Conservation (phyloP, 2,329 filamentous ascomycete genomes). For the Fusarium continuum region DNA sequence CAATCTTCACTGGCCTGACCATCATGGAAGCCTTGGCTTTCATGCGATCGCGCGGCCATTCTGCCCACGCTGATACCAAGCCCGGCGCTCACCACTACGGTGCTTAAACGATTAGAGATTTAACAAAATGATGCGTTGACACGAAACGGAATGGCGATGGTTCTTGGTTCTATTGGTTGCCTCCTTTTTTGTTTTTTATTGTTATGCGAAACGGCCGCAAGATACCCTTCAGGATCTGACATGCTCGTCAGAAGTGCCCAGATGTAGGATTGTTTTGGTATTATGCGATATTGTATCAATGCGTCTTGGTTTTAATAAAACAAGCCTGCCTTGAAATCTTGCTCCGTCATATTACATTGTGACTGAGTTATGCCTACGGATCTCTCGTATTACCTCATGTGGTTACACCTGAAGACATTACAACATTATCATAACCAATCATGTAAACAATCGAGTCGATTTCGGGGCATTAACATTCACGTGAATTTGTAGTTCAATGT, state of each 20-base stretch:
- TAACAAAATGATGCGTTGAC: background rate
- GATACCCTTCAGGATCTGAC: slow-evolving; percentile 36
- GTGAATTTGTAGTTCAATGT: no score
- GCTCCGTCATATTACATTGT: background rate
- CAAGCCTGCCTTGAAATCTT: background rate
- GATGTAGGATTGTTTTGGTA: slow-evolving; percentile 15
- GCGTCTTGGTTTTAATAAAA: background rate
- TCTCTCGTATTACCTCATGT: no score
- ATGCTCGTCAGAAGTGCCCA: slow-evolving; percentile 13
- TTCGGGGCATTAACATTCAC: no score
- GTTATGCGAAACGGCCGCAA: slow-evolving; percentile 36
- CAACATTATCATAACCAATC: background rate
- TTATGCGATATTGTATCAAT: background rate
- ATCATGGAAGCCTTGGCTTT: slow-evolving; percentile 58
- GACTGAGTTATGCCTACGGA: no score
- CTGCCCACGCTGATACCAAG: slow-evolving; percentile 46
- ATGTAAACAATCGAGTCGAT: no score
- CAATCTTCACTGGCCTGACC: slow-evolving; percentile 58
- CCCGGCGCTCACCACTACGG: slow-evolving; percentile 25
- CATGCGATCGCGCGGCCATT: slow-evolving; percentile 52
- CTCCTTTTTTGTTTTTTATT: slow-evolving; percentile 2
- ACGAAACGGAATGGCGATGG: background rate
- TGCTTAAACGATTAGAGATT: slow-evolving; percentile 12
- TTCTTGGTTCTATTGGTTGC: background rate
- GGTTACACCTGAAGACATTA: background rate